Conservation (phyloP, 176 grass and related monocot genomes). For the Avena insularis region DNA sequence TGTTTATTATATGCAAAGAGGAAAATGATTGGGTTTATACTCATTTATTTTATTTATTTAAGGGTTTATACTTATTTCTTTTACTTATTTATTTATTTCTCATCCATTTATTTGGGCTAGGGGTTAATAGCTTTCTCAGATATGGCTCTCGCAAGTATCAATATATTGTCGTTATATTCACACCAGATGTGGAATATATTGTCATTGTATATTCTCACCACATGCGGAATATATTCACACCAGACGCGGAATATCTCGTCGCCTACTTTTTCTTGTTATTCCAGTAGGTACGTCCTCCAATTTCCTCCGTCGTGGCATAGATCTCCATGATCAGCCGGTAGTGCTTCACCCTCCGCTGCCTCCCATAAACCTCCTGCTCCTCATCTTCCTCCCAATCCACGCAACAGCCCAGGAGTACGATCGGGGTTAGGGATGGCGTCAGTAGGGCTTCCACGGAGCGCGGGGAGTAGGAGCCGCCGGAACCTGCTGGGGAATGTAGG, state of each 20-base stretch:
- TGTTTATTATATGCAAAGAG: not conserved
- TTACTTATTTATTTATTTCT: not conserved
- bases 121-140: no score
- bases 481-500: not conserved
- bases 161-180: no score
- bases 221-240: no score
- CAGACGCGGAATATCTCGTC: not conserved
- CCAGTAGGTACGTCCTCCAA: slow-evolving; percentile 16
- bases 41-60: no score
- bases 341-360: slow-evolving; percentile 49
- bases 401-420: not conserved
- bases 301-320: slow-evolving; percentile 47
- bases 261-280: slow-evolving; percentile 41
- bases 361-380: slow-evolving; percentile 37
- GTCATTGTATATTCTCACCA: no score
- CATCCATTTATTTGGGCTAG: no score
- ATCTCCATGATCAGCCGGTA: slow-evolving; percentile 62
- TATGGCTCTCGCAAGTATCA: no score
- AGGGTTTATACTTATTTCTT: no score
- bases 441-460: slow-evolving; percentile 43
- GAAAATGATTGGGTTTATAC: not conserved
- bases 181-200: no score
- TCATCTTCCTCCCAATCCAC: slow-evolving; percentile 33
- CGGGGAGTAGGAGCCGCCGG: not conserved
- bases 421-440: not conserved